These are phyloP conservation scores for Vigna mungo DNA, from an alignment of 306 rosid genomes.

Conservation along the genomic window DNA sequence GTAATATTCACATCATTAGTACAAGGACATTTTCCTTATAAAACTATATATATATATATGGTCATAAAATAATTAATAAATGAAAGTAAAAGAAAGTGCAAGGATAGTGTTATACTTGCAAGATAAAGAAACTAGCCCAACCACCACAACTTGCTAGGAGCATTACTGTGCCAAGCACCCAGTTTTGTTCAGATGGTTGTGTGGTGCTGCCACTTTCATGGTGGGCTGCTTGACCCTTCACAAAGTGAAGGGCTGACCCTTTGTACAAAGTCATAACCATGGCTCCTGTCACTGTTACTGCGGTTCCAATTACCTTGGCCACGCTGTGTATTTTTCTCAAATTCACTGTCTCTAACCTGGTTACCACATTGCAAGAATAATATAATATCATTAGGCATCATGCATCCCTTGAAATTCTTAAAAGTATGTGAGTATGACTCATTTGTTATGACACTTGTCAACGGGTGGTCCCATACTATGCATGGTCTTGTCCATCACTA, in stretches of 20 bases:
- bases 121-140: constrained; percentile 93
- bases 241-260: constrained; percentile 71
- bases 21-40: neutral
- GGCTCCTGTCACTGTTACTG: constrained; percentile 82
- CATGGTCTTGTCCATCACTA: neutral
- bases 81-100: neutral
- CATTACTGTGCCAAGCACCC: constrained; percentile 80
- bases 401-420: neutral
- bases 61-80: no score
- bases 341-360: constrained; percentile 87
- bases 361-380: neutral
- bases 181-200: constrained; percentile 66
- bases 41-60: no score
- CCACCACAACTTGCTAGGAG: constrained; percentile 74
- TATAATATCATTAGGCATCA: constrained; percentile 25
- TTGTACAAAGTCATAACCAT: constrained; percentile 96
- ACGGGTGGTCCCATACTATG: constrained; percentile 28
- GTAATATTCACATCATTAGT: constrained; percentile 4
- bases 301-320: constrained; percentile 86
- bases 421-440: constrained; percentile 13
- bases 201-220: constrained; percentile 41
- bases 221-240: constrained; percentile 47
- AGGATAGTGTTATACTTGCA: constrained; percentile 63
- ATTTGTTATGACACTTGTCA: neutral
- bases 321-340: constrained; percentile 71